A percentile compares a stretch with the other conserved stretches of the same genome.
phyloP scores from a whole-genome alignment of 2,329 filamentous ascomycete species.

The Microcera coccophila region DNA sequence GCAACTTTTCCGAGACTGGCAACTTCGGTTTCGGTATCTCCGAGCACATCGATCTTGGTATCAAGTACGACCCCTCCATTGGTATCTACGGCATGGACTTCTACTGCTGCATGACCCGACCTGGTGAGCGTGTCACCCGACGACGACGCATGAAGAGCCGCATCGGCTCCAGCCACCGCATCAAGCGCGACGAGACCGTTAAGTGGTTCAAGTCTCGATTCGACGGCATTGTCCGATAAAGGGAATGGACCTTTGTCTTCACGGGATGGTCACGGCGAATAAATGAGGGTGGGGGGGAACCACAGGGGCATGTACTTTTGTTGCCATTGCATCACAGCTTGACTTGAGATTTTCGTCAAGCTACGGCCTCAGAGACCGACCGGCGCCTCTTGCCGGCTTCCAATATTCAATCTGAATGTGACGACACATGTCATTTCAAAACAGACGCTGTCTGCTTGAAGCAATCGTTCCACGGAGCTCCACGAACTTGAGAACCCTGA shows the following conservation, averaged over 20 bases:
- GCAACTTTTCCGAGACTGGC: slow-evolving; percentile 99
- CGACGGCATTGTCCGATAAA: slow-evolving; percentile 98
- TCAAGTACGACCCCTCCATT: slow-evolving; percentile 99
- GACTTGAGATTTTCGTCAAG: slow-evolving; percentile 55
- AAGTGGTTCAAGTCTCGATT: slow-evolving; percentile 93
- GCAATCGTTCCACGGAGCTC: neutral
- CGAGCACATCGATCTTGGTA: slow-evolving; percentile 99
- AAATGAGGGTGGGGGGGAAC: slow-evolving; percentile 34
- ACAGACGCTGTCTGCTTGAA: neutral
- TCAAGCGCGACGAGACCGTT: slow-evolving; percentile 91
- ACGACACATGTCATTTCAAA: slow-evolving; percentile 29
- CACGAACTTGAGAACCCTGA: neutral
- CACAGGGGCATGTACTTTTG: slow-evolving; percentile 40
- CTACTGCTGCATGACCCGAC: slow-evolving; percentile 99
- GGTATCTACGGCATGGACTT: slow-evolving; percentile 99
- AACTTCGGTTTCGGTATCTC: slow-evolving; percentile 99
- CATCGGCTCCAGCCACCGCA: slow-evolving; percentile 85
- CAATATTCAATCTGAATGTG: slow-evolving; percentile 38
- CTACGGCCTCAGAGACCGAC: slow-evolving; percentile 71
- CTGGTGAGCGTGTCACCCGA: slow-evolving; percentile 95
- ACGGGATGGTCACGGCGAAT: slow-evolving; percentile 42
- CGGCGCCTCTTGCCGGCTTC: slow-evolving; percentile 62
- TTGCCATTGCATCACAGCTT: slow-evolving; percentile 47
- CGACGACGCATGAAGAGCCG: slow-evolving; percentile 84
- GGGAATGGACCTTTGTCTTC: slow-evolving; percentile 32